phyloP scores from a whole-genome alignment of 2,329 filamentous ascomycete species.

The Fusarium virguliforme region DNA sequence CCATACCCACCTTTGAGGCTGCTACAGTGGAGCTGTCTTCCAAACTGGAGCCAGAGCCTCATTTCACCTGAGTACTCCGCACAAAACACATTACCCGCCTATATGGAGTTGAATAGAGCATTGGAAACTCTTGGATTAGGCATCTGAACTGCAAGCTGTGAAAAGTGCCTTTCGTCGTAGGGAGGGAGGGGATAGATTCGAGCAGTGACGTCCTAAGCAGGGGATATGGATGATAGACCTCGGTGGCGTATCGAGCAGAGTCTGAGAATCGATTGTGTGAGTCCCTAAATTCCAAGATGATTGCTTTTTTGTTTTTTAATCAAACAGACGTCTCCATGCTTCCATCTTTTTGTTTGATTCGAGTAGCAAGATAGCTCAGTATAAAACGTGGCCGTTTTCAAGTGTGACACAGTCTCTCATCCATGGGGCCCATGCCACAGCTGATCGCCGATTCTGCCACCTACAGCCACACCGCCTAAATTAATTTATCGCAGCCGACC shows the following conservation, averaged over 20 bases:
- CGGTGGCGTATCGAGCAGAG: not conserved
- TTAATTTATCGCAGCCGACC: constrained; percentile 25
- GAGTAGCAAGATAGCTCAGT: too few relatives aligned
- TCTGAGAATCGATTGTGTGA: not conserved
- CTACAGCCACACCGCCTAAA: constrained; percentile 52
- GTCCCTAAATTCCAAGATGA: too few relatives aligned
- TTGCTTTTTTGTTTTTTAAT: too few relatives aligned
- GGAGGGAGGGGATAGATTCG: too few relatives aligned
- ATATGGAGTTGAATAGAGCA: not conserved
- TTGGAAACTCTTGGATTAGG: not conserved
- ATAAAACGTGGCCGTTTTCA: too few relatives aligned
- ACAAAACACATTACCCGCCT: not conserved
- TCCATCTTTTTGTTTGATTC: too few relatives aligned
- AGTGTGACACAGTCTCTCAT: too few relatives aligned
- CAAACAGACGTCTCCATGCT: too few relatives aligned
- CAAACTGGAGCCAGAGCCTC: not conserved
- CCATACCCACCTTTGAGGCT: too few relatives aligned
- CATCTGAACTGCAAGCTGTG: not conserved
- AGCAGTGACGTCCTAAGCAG: too few relatives aligned
- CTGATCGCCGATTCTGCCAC: constrained; percentile 6
- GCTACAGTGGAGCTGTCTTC: constrained; percentile 1
- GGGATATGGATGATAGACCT: not conserved
- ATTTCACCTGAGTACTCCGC: not conserved
- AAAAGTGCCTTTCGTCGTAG: not conserved
- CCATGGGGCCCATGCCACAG: too few relatives aligned